A percentile compares a stretch with the other conserved stretches of the same genome.
phyloP scores from a whole-genome alignment of 2,329 filamentous ascomycete species.

The Endoconidiophora laricicola region DNA sequence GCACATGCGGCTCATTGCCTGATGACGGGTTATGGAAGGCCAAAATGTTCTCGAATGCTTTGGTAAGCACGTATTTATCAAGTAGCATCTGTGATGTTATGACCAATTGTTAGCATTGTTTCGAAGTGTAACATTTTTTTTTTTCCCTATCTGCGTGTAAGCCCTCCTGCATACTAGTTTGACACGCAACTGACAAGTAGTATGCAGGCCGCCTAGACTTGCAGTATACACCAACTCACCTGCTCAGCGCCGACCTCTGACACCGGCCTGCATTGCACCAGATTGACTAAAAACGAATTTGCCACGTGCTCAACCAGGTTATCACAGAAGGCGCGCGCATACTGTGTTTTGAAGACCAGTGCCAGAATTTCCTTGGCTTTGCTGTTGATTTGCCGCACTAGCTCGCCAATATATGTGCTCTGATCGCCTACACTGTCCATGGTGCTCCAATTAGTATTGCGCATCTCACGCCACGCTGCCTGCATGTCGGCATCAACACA shows the following conservation, averaged over 20 bases:
- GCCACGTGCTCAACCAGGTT: constrained; percentile 83
- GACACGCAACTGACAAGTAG: too few species aligned
- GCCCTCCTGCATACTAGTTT: too few species aligned
- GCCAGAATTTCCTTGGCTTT: constrained; percentile 59
- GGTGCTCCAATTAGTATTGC: constrained; percentile 84
- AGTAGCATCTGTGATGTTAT: constrained; percentile 57
- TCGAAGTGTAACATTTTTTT: background rate
- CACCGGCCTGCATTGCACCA: constrained; percentile 78
- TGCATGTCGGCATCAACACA: constrained; percentile 72
- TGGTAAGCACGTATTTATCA: constrained; percentile 81
- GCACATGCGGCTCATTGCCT: constrained; percentile 19
- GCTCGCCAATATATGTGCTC: constrained; percentile 74
- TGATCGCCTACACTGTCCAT: constrained; percentile 90
- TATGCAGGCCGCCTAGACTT: too few species aligned
- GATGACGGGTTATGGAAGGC: constrained; percentile 33
- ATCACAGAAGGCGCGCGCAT: constrained; percentile 86
- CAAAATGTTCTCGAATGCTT: constrained; percentile 56
- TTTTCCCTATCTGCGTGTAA: too few species aligned
- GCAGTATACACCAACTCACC: constrained; percentile 26
- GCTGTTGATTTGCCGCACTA: constrained; percentile 56
- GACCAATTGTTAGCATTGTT: constrained; percentile 15
- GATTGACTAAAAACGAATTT: constrained; percentile 61
- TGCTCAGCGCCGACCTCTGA: constrained; percentile 90
- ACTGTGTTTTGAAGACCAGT: constrained; percentile 75
- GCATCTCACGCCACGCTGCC: constrained; percentile 89